Evolutionary conservation across 164 flowering plant genomes (phyloP), one percentile per base, ranked within the genome.

Genomic region (Paratinospora sagittata): DNA sequence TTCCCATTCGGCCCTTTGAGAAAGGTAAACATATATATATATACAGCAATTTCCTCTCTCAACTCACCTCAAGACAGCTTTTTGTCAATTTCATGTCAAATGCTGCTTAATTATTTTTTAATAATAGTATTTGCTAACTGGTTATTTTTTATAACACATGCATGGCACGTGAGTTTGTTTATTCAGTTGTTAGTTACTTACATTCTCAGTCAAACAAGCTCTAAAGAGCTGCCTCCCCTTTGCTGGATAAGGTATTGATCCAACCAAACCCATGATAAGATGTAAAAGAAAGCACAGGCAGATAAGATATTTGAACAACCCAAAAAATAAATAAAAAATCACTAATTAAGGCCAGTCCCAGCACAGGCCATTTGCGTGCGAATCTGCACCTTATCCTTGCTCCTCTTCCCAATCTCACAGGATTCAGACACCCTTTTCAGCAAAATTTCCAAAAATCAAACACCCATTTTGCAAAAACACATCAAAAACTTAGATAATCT

Each of bases 311-410:
- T 68, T 39, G 72, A 30, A 30, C 34, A 30, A 30, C 34, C 34
- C 34, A 30, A 30, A 30, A 30, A 30, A 30, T 1, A 1, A 30
- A 30, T 1, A 30, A 1, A 30, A 30, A 30, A 30, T 30, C 3
- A 30, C 2, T 19, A 52, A 17, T 19, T 52, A 61, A 19, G 61
- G 26, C 14, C 63, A 67, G 37, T 30, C 49, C 41, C 17, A 27
- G 30, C n/a, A 13, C 66, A 43, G 55, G 33, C 68, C 5, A 36
- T 33, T 68, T 36, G 62, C 69, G 58, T 68, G 63, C 62, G 71
- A 68, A 63, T 69, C 72, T 45, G 45, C 55, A 60, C 55, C 76
- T 47, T 41, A 68, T 69, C 76, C n/a, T 37, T 55, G 23, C 3
- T 55, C 61, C 61, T 55, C 9, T 17, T 34, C 34, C 0, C 10